Evolutionary conservation across 129 eudicot genomes (phyloP), one percentile per base, ranked within the genome.

Genomic region (Silybum marianum): DNA sequence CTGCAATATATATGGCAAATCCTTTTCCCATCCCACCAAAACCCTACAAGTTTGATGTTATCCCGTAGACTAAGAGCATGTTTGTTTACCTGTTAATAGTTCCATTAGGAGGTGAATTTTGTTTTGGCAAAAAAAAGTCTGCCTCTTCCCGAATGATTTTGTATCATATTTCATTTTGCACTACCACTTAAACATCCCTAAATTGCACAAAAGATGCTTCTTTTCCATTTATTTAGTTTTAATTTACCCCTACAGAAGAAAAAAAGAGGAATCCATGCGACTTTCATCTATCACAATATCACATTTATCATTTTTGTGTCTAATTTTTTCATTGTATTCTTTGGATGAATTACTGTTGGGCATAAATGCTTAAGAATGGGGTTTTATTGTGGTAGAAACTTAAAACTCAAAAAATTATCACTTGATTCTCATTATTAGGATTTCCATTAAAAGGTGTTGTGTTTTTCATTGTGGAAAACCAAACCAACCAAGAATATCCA

Each of bases 1-100:
- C 67, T 74, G 78, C 63, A 73, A 73, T 46, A 44, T 46, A 48
- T 4, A 24, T 74, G n/a, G n/a, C n/a, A n/a, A n/a, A n/a, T n/a
- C n/a, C n/a, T n/a, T n/a, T n/a, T n/a, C n/a, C n/a, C n/a, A n/a
- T n/a, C n/a, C n/a, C n/a, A 46, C 58, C 58, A 46, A 46, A 46
- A 46, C 58, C 62, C 16, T 74, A 25, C 67, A 74, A 74, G 2
- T 48, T 23, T 73, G 3, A 44, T 44, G 25, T 44, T 44, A 12
- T 44, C n/a, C 40, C 1, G 65, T 46, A 48, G 67, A 24, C 7
- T 23, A n/a, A 3, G 36, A 32, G 36, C 36, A 32, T 32, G 36
- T 32, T 32, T 32, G 36, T 32, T 32, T 32, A 32, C 36, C 36
- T 32, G 36, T 32, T 32, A 32, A 32, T 32, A 3, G 36, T 32